phyloP scores from a whole-genome alignment of 805 yeast species.

The Candida silvicultrix region DNA sequence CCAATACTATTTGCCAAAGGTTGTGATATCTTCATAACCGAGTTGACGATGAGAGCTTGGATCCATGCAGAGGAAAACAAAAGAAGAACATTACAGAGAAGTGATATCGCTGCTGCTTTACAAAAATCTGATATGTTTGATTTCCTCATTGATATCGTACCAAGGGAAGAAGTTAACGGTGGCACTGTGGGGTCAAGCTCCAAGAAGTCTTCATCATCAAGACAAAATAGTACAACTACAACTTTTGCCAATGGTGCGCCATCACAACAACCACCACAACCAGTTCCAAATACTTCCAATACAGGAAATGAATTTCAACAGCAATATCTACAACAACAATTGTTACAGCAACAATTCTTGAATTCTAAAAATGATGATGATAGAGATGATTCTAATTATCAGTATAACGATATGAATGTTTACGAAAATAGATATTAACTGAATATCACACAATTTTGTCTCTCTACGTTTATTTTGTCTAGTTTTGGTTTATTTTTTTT shows the following conservation, averaged over 20 bases:
- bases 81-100: slow-evolving; percentile 87
- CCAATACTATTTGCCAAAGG: slow-evolving; percentile 97
- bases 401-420: slow-evolving; percentile 4
- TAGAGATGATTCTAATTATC: slow-evolving; percentile 1
- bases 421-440: background rate
- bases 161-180: slow-evolving; percentile 62
- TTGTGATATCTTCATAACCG: slow-evolving; percentile 95
- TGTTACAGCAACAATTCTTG: background rate
- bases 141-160: slow-evolving; percentile 91
- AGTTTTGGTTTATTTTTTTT: no score
- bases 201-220: background rate
- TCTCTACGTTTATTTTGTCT: no score
- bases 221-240: background rate
- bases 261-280: background rate
- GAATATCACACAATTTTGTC: no score
- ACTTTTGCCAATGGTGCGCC: no score
- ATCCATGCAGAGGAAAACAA: slow-evolving; percentile 96
- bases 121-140: slow-evolving; percentile 97
- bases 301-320: background rate
- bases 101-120: slow-evolving; percentile 92
- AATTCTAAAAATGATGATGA: background rate
- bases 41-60: slow-evolving; percentile 98
- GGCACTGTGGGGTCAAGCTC: slow-evolving; percentile 5
- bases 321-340: background rate
- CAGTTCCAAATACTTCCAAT: no score